Conservation (phyloP, 2,329 filamentous ascomycete species). For the Blastomyces parvus region DNA sequence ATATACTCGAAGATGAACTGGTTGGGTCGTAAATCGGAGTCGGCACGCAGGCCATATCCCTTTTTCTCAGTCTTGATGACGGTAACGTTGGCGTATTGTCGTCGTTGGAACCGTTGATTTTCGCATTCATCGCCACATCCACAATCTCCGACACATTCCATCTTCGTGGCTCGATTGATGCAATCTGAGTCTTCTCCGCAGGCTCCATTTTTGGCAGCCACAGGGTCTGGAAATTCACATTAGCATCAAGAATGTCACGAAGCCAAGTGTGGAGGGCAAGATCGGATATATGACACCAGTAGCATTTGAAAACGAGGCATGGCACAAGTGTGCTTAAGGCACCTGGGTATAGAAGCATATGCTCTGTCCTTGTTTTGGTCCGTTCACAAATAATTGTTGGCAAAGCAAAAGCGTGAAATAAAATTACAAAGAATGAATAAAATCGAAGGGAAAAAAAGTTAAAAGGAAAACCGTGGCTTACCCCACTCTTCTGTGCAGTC, state of each 20-base stretch:
- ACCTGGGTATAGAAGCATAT: neutral
- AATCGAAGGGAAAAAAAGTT: too few relatives aligned
- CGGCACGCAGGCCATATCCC: conserved; percentile 80
- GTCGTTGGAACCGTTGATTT: conserved; percentile 89
- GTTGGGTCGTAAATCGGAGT: conserved; percentile 64
- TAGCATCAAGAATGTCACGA: neutral
- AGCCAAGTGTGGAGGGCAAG: neutral
- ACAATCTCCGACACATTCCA: conserved; percentile 84
- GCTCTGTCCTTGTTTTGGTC: neutral
- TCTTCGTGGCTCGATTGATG: conserved; percentile 96
- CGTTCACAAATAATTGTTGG: neutral
- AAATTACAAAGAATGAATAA: conserved; percentile 10
- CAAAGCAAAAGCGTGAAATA: neutral
- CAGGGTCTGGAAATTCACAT: conserved; percentile 36
- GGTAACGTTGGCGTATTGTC: conserved; percentile 79
- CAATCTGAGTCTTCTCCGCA: conserved; percentile 96
- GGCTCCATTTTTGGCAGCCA: conserved; percentile 57
- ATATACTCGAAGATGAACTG: conserved; percentile 98
- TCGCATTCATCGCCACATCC: conserved; percentile 81
- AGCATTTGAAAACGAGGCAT: neutral
- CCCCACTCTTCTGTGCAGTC: conserved; percentile 93
- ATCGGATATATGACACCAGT: neutral
- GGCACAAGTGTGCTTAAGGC: neutral
- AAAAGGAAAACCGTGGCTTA: conserved; percentile 45
- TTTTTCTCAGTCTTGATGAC: conserved; percentile 99